Conservation (phyloP, 2,329 filamentous ascomycete species). For the Scytalidium sp. region DNA sequence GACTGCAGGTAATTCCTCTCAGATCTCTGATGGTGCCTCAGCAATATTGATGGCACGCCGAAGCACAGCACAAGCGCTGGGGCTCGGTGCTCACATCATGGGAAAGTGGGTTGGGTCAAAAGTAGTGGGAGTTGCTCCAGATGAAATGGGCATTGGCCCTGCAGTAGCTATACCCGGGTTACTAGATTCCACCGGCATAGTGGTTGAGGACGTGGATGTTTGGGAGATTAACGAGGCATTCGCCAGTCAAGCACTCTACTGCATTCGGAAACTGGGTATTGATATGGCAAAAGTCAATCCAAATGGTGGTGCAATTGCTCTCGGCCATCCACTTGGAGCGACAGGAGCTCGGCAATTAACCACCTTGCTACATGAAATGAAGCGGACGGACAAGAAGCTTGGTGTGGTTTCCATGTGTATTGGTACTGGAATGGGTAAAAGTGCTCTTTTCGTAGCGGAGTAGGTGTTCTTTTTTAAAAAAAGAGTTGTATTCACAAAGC, state of each 20-base stretch:
- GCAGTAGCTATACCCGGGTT: constrained; percentile 73
- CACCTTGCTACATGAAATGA: constrained; percentile 78
- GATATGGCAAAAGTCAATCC: constrained; percentile 74
- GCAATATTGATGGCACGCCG: constrained; percentile 89
- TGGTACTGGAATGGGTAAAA: no score
- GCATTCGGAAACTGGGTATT: constrained; percentile 65
- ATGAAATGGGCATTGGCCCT: constrained; percentile 91
- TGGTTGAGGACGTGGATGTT: constrained; percentile 77
- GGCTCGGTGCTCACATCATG: constrained; percentile 74
- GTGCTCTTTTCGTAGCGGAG: no score
- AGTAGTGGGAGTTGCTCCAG: constrained; percentile 80
- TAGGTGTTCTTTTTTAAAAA: no score
- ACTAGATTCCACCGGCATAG: constrained; percentile 69
- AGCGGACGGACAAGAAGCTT: constrained; percentile 80
- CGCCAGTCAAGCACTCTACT: constrained; percentile 74
- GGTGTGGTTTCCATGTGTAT: constrained; percentile 85
- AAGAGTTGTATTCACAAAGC: no score
- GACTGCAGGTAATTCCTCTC: constrained; percentile 86
- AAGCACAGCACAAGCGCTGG: constrained; percentile 62
- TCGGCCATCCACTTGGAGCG: constrained; percentile 74
- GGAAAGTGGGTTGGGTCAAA: constrained; percentile 90
- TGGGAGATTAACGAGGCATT: constrained; percentile 95
- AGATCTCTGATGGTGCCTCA: constrained; percentile 87
- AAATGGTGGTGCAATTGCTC: constrained; percentile 60
- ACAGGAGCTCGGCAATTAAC: constrained; percentile 76